Base-by-base conservation (phyloP, 2,329 filamentous ascomycete species). In the Colletotrichum costaricense region DNA sequence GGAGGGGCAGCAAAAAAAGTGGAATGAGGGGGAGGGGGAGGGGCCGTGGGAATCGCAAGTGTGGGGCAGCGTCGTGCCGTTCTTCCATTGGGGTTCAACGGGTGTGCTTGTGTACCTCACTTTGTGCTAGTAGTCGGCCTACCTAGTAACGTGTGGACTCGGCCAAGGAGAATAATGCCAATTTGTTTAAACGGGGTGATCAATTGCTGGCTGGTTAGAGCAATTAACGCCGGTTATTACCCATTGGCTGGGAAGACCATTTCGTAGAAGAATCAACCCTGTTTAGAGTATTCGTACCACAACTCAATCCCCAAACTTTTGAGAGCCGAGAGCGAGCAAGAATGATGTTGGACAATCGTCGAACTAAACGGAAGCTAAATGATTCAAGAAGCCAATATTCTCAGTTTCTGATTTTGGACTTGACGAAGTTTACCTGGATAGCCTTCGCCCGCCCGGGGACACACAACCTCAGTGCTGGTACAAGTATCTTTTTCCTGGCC, bases 171-270 rank as follows among this genome's bases (percentile, higher is more conserved):
- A 69, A 60, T 73, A 64, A 65, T 69, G 66, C 66, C 64, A 57
- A 49, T 49, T 72, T 68, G 28, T 14, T 22, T 59, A 6, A 11
- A 57, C 24, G 16, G 24, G 67, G 24, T 24, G 67, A 55, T 22
- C 16, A 63, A 46, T 19, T 26, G 14, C 30, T 60, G 9, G 55
- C 54, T 35, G 11, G 60, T 65, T 73, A 42, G 6, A 73, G 70
- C 46, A 70, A 73, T 28, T 22, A 69, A 65, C 56, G 59, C 67
- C 70, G 70, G 55, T 70, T 49, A 65, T 62, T 24, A 60, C 59
- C 70, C 60, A 22, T n/a, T 65, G 59, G 24, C 6, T 46, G 28
- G 5, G 24, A 11, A 12, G n/a, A 26, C 8, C 38, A 22, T 19
- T n/a, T 38, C 57, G 9, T 12, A 35, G n/a, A 33, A 16, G 38